Percentiles rank a stretch among this genome's conserved stretches.
Conservation (phyloP, 2,329 filamentous ascomycete species). For the Fusarium papillatum region DNA sequence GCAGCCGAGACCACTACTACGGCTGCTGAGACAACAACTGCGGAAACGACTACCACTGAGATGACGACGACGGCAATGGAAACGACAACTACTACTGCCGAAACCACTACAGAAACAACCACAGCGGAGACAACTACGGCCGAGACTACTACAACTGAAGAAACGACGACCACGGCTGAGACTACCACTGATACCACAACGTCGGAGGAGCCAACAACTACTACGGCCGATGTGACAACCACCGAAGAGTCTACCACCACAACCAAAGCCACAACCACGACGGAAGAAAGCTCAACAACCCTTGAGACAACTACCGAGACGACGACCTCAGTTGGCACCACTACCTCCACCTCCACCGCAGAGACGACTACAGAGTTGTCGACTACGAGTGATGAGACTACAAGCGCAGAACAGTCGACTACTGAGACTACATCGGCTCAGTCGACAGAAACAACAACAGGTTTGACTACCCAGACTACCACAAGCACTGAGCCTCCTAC, state of each 20-base stretch:
- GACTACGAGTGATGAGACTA: background rate
- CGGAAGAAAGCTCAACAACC: background rate
- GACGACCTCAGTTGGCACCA: background rate
- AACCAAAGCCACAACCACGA: background rate
- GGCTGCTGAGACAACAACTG: background rate
- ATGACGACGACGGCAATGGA: background rate
- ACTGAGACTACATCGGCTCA: background rate
- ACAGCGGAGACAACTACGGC: background rate
- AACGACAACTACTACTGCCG: background rate
- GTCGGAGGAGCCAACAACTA: background rate
- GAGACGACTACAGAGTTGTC: background rate
- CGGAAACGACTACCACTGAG: background rate
- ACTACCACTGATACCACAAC: background rate
- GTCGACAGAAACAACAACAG: background rate
- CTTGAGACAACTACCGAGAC: background rate
- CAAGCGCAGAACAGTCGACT: background rate
- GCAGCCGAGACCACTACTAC: background rate
- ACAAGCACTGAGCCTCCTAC: background rate
- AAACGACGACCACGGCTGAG: background rate
- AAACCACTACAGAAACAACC: background rate
- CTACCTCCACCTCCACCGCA: background rate
- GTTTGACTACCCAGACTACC: background rate
- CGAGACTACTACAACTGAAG: background rate
- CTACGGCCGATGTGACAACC: background rate
- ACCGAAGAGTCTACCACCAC: background rate